These are phyloP conservation scores for Botrytis fabae DNA, from an alignment of 2,329 filamentous ascomycete species.

Conservation along the genomic window DNA sequence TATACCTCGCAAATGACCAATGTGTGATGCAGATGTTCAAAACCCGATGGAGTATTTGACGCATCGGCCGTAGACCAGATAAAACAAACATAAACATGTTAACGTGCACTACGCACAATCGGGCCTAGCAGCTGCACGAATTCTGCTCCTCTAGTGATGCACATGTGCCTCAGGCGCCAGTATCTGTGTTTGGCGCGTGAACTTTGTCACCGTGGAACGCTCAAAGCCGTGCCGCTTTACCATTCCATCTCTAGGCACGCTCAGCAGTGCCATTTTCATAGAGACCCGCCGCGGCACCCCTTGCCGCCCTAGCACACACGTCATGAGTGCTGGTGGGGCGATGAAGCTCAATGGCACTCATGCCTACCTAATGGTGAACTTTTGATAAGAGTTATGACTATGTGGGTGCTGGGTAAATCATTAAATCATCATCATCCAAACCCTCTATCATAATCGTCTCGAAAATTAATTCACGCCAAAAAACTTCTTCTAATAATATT, in stretches of 20 bases:
- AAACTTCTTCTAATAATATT: not conserved
- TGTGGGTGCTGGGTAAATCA: not conserved
- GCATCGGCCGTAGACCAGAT: not conserved
- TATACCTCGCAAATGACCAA: not conserved
- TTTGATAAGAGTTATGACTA: constrained; percentile 5
- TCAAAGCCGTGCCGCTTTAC: not conserved
- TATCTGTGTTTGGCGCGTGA: not conserved
- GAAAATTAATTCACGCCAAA: not conserved
- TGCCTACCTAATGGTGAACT: not conserved
- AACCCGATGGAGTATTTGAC: not conserved
- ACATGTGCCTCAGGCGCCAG: not conserved
- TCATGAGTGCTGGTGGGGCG: not conserved
- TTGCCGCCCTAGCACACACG: not conserved
- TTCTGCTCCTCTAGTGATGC: not conserved
- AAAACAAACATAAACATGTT: not conserved
- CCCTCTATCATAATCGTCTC: not conserved
- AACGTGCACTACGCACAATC: not conserved
- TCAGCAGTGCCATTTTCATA: not conserved
- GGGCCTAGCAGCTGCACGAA: not conserved
- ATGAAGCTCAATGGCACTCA: not conserved
- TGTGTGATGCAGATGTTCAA: not conserved
- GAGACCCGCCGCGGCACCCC: accelerated
- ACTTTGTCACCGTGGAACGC: not conserved
- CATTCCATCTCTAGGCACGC: not conserved
- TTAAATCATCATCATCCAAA: not conserved